Base-by-base conservation (phyloP, 139 green algal genomes). In the Asterochloris sp. region DNA sequence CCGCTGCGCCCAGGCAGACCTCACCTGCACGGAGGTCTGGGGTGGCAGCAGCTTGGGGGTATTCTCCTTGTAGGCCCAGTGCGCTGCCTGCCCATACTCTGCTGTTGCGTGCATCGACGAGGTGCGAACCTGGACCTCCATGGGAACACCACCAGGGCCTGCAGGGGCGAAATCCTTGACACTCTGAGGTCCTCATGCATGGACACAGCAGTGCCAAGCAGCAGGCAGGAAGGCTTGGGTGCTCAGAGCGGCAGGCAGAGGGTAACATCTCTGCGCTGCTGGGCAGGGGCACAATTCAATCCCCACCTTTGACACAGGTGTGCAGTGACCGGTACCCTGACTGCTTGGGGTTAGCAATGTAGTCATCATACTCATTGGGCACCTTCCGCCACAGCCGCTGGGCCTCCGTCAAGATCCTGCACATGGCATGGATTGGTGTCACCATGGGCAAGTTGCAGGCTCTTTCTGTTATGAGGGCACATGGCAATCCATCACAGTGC, bases 1-100 rank as follows among this genome's bases (percentile, higher is more conserved):
- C 9, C 27, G 28, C 62, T 26, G 29, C n/a, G 16, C 74, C 17
- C 26, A 29, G 10, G 38, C 16, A 0, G 23, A 27, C 8, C 4
- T 64, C 16, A 80, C 61, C 61, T 80, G 76, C 11, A 81, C 68
- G 14, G 62, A 62, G 15, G 71, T 62, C 17, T 61, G 71, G 13
- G 23, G n/a, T 29, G 78, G 11, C 21, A 69, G 78, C n/a, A 68
- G 23, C 67, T 83, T 83, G 28, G 78, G 66, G 21, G 28, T 83
- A 24, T 83, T 73, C 76, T 96, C 94, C 83, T 98, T 98, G 89
- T 97, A 98, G 2, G 89, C 86, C 92, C 92, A 98, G 88, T 98
- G 95, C 4, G 94, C 92, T 10, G 95, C 94, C 12, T 84, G 84
- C 38, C 94, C 94, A 78, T 96, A 97, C 87, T 97, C 93, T n/a